phyloP scores from a whole-genome alignment of 2,329 filamentous ascomycete species.

The Colletotrichum sp. region DNA sequence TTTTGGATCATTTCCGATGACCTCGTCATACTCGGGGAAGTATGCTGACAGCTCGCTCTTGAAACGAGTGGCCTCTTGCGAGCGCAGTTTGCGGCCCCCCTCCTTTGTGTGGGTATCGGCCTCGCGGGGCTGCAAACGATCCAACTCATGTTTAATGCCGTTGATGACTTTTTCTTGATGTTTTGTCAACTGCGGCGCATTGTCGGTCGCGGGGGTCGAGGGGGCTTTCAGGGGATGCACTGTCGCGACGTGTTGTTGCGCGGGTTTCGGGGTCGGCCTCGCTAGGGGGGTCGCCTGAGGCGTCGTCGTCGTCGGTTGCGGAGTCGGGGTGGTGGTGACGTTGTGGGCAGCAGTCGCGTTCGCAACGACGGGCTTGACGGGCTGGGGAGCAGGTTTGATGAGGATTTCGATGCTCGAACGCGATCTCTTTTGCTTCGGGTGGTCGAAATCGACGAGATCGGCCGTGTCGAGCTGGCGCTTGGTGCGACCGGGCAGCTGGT shows the following conservation, averaged over 20 bases:
- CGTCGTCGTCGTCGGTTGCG: slow-evolving; percentile 16
- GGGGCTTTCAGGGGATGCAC: slow-evolving; percentile 19
- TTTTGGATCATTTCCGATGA: slow-evolving; percentile 84
- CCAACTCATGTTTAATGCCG: slow-evolving; percentile 66
- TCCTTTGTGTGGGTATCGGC: slow-evolving; percentile 50
- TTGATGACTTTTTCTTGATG: slow-evolving; percentile 64
- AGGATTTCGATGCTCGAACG: slow-evolving; percentile 60
- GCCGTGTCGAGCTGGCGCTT: slow-evolving; percentile 54
- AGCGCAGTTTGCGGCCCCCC: slow-evolving; percentile 80
- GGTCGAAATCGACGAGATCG: slow-evolving; percentile 47
- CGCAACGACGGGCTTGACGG: slow-evolving; percentile 25
- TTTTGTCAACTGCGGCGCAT: slow-evolving; percentile 43
- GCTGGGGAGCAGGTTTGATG: slow-evolving; percentile 24
- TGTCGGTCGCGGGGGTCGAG: slow-evolving; percentile 25
- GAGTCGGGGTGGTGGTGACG: slow-evolving; percentile 13
- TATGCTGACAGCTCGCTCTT: slow-evolving; percentile 92
- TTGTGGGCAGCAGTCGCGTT: slow-evolving; percentile 1
- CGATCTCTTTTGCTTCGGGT: slow-evolving; percentile 52
- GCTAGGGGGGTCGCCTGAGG: slow-evolving; percentile 3
- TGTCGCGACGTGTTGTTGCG: slow-evolving; percentile 16
- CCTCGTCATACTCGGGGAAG: slow-evolving; percentile 92
- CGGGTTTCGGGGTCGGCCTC: background rate
- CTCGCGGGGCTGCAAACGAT: slow-evolving; percentile 55
- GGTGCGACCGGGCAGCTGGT: slow-evolving; percentile 41
- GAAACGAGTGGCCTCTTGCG: slow-evolving; percentile 82